phyloP scores from a whole-genome alignment of 2,329 filamentous ascomycete species.

The Lomentospora prolificans region DNA sequence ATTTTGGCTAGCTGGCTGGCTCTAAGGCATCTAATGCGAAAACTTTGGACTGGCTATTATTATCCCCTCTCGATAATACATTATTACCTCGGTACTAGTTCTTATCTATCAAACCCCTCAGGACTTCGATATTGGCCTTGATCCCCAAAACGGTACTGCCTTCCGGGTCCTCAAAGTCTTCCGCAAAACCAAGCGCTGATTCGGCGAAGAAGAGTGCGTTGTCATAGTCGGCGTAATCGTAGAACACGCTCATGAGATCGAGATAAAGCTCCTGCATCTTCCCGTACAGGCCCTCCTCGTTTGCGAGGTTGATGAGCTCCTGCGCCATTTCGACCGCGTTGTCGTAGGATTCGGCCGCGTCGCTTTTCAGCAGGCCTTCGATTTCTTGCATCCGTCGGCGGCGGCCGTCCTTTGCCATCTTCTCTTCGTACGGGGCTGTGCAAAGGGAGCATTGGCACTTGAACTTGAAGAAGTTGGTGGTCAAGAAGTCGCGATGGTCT shows the following conservation, averaged over 20 bases:
- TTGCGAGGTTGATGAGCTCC: neutral
- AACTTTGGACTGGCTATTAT: too few relatives aligned
- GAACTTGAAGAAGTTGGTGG: conserved; percentile 19
- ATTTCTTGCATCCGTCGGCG: conserved; percentile 16
- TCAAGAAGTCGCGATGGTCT: conserved; percentile 15
- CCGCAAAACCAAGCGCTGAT: neutral
- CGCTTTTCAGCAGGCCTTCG: conserved; percentile 8
- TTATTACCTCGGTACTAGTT: neutral
- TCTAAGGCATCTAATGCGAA: too few relatives aligned
- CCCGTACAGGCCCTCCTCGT: neutral
- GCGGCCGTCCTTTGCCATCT: conserved; percentile 21
- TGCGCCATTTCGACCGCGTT: neutral
- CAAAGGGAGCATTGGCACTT: conserved; percentile 20
- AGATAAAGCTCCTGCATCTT: conserved; percentile 4
- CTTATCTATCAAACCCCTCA: neutral
- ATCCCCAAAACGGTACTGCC: neutral
- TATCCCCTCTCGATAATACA: neutral
- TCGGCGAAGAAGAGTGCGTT: neutral
- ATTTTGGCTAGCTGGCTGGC: too few relatives aligned
- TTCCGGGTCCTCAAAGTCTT: neutral
- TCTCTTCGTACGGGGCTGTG: conserved; percentile 15
- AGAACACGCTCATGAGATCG: conserved; percentile 1
- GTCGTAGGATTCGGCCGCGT: neutral
- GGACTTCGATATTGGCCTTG: neutral
- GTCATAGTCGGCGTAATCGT: neutral